Evolutionary conservation across 2,329 filamentous ascomycete genomes (phyloP).

Genomic region (Arthroderma sp.): DNA sequence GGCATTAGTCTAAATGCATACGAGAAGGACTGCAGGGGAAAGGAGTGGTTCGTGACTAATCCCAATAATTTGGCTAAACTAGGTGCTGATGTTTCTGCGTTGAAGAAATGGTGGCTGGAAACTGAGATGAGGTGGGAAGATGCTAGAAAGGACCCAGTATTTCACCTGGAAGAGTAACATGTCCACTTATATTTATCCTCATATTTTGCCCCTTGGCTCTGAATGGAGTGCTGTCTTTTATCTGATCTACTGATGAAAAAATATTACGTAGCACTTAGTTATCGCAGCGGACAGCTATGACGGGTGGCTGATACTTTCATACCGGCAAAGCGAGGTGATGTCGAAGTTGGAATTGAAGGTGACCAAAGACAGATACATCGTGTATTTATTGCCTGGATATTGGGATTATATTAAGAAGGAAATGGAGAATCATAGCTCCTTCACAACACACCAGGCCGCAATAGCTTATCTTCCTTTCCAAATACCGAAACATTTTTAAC

Average conservation of each 20-base stretch:
- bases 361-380: background rate
- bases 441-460: constrained; percentile 28
- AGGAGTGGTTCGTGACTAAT: constrained; percentile 20
- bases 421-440: background rate
- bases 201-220: no score
- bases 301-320: no score
- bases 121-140: background rate
- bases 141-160: background rate
- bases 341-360: no score
- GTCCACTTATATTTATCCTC: no score
- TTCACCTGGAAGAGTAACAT: background rate
- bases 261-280: background rate
- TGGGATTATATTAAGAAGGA: background rate
- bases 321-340: no score
- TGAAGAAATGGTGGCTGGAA: constrained; percentile 17
- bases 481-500: constrained; percentile 35
- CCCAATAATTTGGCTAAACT: constrained; percentile 10
- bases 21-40: constrained; percentile 15
- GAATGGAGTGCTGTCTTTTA: background rate
- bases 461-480: constrained; percentile 32
- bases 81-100: constrained; percentile 14
- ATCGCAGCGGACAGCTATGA: no score
- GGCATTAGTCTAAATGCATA: constrained; percentile 23
- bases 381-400: background rate
- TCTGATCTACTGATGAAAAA: background rate